A percentile compares a stretch with the other conserved stretches of the same genome.
These are phyloP conservation scores for Parastagonospora nodorum DNA, from an alignment of 2,329 filamentous ascomycete genomes.

Conservation along the genomic window DNA sequence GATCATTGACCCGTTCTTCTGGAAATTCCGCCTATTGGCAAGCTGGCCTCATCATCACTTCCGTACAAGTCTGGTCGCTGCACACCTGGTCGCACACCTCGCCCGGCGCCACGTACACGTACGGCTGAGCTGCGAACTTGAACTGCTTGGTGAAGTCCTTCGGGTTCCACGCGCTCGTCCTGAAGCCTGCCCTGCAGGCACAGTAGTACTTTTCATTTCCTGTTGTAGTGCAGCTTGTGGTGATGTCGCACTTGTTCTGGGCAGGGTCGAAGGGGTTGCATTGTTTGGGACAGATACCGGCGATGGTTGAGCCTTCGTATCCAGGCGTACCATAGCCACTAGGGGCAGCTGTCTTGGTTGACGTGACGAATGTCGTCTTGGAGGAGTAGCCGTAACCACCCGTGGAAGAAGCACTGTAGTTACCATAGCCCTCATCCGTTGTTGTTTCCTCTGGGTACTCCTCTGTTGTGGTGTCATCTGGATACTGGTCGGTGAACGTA, in stretches of 20 bases:
- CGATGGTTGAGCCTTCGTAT: constrained; percentile 5
- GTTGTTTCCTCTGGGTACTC: too few relatives aligned
- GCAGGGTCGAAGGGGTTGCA: constrained; percentile 32
- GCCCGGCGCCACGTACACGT: constrained; percentile 28
- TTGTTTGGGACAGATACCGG: constrained; percentile 23
- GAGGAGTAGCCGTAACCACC: too few relatives aligned
- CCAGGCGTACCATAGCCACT: neutral
- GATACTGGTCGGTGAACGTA: too few relatives aligned
- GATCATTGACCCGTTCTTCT: neutral
- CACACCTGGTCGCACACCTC: constrained; percentile 30
- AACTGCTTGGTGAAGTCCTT: constrained; percentile 38
- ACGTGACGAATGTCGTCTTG: constrained; percentile 1
- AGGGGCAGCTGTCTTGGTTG: neutral
- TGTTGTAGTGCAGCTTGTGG: constrained; percentile 26
- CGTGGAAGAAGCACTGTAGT: neutral
- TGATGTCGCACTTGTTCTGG: constrained; percentile 31
- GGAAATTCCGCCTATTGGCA: constrained; percentile 16
- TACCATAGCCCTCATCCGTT: neutral
- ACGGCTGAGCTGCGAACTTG: constrained; percentile 27
- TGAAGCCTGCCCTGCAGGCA: constrained; percentile 34
- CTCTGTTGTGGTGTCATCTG: too few relatives aligned
- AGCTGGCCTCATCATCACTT: constrained; percentile 25
- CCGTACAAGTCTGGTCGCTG: constrained; percentile 23
- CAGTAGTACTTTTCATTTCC: constrained; percentile 34
- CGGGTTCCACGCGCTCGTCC: constrained; percentile 19